These are phyloP conservation scores for Venturiaceae sp. DNA, from an alignment of 2,329 filamentous ascomycete species.

Conservation along the genomic window DNA sequence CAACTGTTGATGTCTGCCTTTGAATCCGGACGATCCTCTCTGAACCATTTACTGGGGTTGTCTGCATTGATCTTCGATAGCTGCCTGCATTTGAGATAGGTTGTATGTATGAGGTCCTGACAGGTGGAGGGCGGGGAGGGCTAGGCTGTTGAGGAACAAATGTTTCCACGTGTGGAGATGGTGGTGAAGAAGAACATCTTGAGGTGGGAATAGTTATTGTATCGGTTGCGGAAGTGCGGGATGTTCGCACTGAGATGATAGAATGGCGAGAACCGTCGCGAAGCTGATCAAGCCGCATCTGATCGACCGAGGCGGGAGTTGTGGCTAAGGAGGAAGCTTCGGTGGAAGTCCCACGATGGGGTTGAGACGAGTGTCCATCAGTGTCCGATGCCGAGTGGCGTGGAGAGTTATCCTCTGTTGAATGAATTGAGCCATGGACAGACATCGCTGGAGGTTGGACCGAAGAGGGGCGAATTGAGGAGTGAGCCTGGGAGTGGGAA, in stretches of 20 bases:
- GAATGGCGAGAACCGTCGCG: conserved; percentile 26
- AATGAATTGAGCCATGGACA: not conserved
- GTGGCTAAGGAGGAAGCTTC: conserved; percentile 25
- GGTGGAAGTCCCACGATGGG: conserved; percentile 3
- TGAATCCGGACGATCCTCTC: not conserved
- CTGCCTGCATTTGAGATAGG: not conserved
- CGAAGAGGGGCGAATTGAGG: not conserved
- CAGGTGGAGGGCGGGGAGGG: not conserved
- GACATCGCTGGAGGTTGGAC: not conserved
- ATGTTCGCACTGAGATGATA: conserved; percentile 25
- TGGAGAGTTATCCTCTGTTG: not conserved
- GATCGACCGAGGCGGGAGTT: conserved; percentile 23
- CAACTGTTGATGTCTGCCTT: not conserved
- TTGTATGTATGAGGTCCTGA: not conserved
- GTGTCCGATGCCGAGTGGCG: not conserved
- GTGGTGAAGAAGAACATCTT: conserved; percentile 1
- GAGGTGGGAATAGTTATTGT: conserved; percentile 1
- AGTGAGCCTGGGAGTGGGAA: not conserved
- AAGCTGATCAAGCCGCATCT: conserved; percentile 24
- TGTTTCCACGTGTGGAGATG: conserved; percentile 4
- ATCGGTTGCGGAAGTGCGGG: conserved; percentile 6
- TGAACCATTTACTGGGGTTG: not conserved
- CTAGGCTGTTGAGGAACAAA: not conserved
- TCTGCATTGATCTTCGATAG: not conserved
- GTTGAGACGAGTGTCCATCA: not conserved